Evolutionary conservation across 192 early-diverging fungal species (phyloP), one percentile per base, ranked within the genome.

Genomic region (Gaertneriomyces sp.): DNA sequence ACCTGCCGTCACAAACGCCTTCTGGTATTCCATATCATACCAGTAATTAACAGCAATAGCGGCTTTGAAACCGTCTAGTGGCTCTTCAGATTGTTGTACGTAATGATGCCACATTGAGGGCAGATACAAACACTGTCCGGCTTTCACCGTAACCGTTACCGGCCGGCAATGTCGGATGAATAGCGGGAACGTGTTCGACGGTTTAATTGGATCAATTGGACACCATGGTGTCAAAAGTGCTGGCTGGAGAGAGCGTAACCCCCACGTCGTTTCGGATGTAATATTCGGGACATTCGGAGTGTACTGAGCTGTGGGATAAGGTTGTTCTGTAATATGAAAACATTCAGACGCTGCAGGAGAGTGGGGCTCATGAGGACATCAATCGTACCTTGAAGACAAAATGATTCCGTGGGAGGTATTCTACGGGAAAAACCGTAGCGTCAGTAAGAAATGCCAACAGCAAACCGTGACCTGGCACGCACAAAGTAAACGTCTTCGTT

Each of bases 31-130:
- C 70, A 82, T 75, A 56, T 80, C 77, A 69, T 80, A 80, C 79
- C 81, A 83, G 19, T 69, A 83, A 53, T 83, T 83, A 14, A 83
- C 74, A 6, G 81, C 81, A 4, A 83, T 74, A 7, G 73, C 66
- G 4, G 55, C 61, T 0, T 17, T 10, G 33, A 68, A 54, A 6
- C 69, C 68, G 11, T 75, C 66, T 1, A 66, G 43, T 39, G 11
- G 20, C 41, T 74, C 63, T 20, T 44, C 44, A 9, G 43, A 25
- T 53, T 83, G 81, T 17, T 71, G 49, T 4, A 83, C 81, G 25
- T 70, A 64, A 58, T 83, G 81, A 47, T 72, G 70, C 81, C 79
- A 83, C 57, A 75, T 19, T 12, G 76, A 54, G 3, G 81, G 79
- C 0, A 83, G 69, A 53, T 81, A 83, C n/a, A 83, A 71, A 43